A percentile compares a stretch with the other conserved stretches of the same genome.
Conservation (phyloP, 2,329 filamentous ascomycete genomes). For the Hymenoscyphus scutula region DNA sequence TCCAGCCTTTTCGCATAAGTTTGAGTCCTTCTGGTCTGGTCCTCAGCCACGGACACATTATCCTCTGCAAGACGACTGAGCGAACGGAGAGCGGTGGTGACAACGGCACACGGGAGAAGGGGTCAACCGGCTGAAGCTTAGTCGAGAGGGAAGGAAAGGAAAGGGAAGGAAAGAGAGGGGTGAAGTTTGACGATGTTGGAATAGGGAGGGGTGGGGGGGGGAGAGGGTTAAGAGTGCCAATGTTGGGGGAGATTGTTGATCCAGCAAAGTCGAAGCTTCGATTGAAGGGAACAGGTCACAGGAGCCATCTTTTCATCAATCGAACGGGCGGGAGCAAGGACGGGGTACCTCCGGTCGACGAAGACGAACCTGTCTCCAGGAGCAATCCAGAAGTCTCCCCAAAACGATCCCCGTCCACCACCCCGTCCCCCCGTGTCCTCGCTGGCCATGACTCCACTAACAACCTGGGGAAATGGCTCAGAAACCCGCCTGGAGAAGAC, state of each 20-base stretch:
- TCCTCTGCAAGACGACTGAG: conserved; percentile 12
- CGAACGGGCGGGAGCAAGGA: conserved; percentile 3
- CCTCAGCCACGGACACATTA: conserved; percentile 7
- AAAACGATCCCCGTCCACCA: neutral
- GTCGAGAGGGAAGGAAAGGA: neutral
- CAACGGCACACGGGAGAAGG: neutral
- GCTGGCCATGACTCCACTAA: neutral
- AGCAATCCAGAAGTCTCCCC: neutral
- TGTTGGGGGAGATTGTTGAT: neutral
- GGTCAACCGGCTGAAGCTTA: neutral
- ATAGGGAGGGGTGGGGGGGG: neutral
- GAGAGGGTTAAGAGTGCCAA: neutral
- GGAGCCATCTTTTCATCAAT: neutral
- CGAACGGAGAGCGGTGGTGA: neutral
- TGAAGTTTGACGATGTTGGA: neutral
- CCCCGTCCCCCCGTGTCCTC: neutral
- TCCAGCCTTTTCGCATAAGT: conserved; percentile 15
- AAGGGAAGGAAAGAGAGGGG: neutral
- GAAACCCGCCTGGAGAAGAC: conserved; percentile 1
- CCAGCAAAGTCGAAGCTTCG: neutral
- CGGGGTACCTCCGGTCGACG: neutral
- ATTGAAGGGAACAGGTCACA: neutral
- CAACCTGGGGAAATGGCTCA: conserved; percentile 13
- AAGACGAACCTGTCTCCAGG: neutral
- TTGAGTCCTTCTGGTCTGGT: conserved; percentile 2